Conservation (phyloP, 2,329 filamentous ascomycete species). For the Alternaria hordeiaustralica region DNA sequence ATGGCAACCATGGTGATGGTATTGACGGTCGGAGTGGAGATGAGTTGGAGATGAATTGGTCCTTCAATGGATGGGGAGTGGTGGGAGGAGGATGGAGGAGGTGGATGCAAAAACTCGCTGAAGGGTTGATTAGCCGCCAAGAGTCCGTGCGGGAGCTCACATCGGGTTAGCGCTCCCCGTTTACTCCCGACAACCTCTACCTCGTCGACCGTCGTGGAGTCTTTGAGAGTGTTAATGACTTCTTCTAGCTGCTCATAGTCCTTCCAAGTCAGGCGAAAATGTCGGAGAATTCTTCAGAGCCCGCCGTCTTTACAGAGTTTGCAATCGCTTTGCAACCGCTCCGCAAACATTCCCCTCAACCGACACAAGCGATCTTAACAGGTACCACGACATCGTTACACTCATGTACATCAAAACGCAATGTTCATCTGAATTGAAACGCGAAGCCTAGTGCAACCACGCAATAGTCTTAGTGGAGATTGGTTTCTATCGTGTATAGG, state of each 20-base stretch:
- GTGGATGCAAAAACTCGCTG: constrained; percentile 28
- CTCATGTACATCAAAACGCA: neutral
- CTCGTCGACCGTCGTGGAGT: neutral
- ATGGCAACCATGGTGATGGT: constrained; percentile 51
- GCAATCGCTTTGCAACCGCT: neutral
- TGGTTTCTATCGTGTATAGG: neutral
- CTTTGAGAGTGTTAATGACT: neutral
- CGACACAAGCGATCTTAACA: neutral
- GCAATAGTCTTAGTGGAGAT: neutral
- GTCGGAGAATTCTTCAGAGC: neutral
- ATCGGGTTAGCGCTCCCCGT: constrained; percentile 22
- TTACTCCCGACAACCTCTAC: constrained; percentile 13
- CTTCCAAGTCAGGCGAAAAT: neutral
- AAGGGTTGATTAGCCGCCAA: constrained; percentile 28
- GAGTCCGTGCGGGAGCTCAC: constrained; percentile 24
- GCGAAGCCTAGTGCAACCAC: neutral
- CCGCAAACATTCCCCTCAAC: neutral
- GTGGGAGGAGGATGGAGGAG: constrained; percentile 35
- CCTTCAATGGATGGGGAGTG: constrained; percentile 43
- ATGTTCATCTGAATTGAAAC: rapidly evolving
- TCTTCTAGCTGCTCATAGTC: too few relatives aligned
- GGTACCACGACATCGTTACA: neutral
- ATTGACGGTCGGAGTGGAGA: constrained; percentile 46
- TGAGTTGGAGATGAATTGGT: constrained; percentile 49
- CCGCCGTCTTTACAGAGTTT: too few relatives aligned